Conservation (phyloP, 2,329 filamentous ascomycete species). For the Fusarium euwallaceae region DNA sequence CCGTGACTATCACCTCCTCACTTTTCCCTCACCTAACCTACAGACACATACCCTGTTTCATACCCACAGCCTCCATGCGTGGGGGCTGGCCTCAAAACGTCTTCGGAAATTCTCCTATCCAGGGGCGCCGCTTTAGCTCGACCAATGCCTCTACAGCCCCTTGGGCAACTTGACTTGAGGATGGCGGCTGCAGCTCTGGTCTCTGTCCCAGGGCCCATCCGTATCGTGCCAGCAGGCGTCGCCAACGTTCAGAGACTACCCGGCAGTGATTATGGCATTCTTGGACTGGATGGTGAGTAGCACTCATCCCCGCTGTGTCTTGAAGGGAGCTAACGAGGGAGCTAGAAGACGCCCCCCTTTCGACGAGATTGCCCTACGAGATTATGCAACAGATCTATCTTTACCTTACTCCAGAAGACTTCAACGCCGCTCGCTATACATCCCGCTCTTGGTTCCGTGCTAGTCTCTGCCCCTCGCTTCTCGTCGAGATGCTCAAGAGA, state of each 20-base stretch:
- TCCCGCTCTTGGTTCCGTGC: conserved; percentile 72
- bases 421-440: conserved; percentile 71
- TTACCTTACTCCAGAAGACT: conserved; percentile 56
- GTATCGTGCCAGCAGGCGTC: conserved; percentile 22
- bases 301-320: background rate
- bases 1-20: background rate
- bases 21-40: conserved; percentile 8
- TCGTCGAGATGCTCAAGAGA: conserved; percentile 66
- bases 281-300: conserved; percentile 21
- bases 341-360: conserved; percentile 25
- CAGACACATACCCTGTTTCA: background rate
- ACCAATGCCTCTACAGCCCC: conserved; percentile 26
- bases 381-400: conserved; percentile 54
- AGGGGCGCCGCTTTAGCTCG: conserved; percentile 42
- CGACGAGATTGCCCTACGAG: conserved; percentile 52
- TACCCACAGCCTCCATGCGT: background rate
- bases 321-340: background rate
- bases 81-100: conserved; percentile 41
- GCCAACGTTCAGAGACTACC: conserved; percentile 25
- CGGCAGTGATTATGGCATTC: conserved; percentile 16
- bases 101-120: conserved; percentile 47
- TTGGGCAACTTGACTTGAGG: background rate
- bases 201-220: conserved; percentile 22
- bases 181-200: conserved; percentile 37
- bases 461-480: conserved; percentile 64